Conservation (phyloP, 2,329 filamentous ascomycete species). For the Cladophialophora carrionii region DNA sequence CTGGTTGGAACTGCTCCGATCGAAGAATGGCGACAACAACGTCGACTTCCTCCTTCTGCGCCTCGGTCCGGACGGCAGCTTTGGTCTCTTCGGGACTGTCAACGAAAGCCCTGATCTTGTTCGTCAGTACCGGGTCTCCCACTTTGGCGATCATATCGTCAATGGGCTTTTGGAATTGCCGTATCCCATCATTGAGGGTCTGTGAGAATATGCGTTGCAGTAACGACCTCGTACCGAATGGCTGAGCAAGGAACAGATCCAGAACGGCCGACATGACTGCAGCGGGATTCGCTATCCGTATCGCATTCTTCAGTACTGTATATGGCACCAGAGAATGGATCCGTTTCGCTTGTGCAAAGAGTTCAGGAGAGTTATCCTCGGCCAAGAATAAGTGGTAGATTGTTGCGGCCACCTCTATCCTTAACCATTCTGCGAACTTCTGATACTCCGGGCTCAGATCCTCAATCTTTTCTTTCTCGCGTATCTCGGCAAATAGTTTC, state of each 20-base stretch:
- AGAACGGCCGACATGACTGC: conserved; percentile 96
- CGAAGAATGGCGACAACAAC: conserved; percentile 82
- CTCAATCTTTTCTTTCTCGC: conserved; percentile 81
- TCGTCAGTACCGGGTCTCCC: conserved; percentile 74
- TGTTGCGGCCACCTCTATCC: conserved; percentile 94
- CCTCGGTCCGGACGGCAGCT: conserved; percentile 71
- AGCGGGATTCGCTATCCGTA: conserved; percentile 92
- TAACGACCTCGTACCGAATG: conserved; percentile 85
- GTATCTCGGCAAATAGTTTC: conserved; percentile 89
- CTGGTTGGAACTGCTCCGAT: conserved; percentile 73
- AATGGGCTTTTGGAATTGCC: conserved; percentile 81
- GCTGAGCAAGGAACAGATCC: conserved; percentile 93
- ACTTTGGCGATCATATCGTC: conserved; percentile 76
- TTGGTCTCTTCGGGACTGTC: conserved; percentile 77
- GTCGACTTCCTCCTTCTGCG: conserved; percentile 74
- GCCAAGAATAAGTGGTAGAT: conserved; percentile 97
- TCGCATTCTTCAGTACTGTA: conserved; percentile 91
- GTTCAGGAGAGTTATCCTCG: conserved; percentile 94
- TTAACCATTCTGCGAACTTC: conserved; percentile 97
- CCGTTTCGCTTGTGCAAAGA: conserved; percentile 90
- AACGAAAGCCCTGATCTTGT: conserved; percentile 80
- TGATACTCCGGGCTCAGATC: conserved; percentile 94
- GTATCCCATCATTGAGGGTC: conserved; percentile 87
- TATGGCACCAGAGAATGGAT: conserved; percentile 97
- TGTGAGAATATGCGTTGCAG: conserved; percentile 94